Evolutionary conservation across 1,139 yeast species (phyloP), one percentile per base, ranked within the genome.

Genomic region (Saccharomyces hybrid): DNA sequence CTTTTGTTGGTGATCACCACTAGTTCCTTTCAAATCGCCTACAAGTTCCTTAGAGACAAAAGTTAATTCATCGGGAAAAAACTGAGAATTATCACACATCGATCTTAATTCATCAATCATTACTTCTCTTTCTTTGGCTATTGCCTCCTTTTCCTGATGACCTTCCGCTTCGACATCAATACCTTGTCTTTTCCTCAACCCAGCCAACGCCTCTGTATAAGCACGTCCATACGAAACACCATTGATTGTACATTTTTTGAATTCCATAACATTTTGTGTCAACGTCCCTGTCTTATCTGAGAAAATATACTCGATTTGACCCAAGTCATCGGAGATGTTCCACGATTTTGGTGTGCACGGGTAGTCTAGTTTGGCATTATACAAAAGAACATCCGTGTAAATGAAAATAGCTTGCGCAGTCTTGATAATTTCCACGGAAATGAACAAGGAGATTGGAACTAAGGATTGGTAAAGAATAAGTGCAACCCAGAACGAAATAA

Each of bases 321-420:
- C 99, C 66, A 93, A 77, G 71, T 93, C 99, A 73, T 93, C 99
- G 12, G 97, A 89, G 52, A 93, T 91, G 69, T 86, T 89, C 99
- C 99, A 93, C 0, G 97, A 81, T 68, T 93, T 93, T 3, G 99
- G 98, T 2, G 93, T 83, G 71, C 99, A 93, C 0, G 98, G 98
- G 70, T 88, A 91, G 70, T 95, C 97, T 59, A 93, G 75, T 59
- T 79, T 83, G 53, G 81, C 87, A 67, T 91, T 85, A 71, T 91
- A 93, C 91, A 95, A 85, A 65, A 84, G 78, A 44, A 82, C 80
- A 72, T 93, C 99, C 3, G 95, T 84, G 70, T 84, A 90, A 63
- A 93, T 93, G 76, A 93, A 93, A 61, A 81, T 90, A 0, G 99
- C 98, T 67, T 93, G 99, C 3, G 86, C 81, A 1, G 99, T 90